Percentiles rank a stretch among this genome's conserved stretches.
These are phyloP conservation scores for Fusarium zealandicum DNA, from an alignment of 2,329 filamentous ascomycete genomes.

Conservation along the genomic window DNA sequence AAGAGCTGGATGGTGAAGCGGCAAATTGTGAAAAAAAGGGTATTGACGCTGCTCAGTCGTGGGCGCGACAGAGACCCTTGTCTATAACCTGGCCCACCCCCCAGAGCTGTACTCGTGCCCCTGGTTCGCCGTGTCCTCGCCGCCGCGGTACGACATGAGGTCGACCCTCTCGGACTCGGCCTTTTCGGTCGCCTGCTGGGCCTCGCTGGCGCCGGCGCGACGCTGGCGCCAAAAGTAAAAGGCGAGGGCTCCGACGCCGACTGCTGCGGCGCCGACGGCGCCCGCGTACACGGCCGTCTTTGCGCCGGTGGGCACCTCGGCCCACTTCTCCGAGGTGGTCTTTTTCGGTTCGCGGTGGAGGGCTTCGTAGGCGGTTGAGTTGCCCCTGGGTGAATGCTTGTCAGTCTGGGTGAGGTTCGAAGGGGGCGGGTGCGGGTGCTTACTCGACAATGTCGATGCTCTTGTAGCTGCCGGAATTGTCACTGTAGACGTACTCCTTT, in stretches of 20 bases:
- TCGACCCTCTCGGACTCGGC: conserved; percentile 59
- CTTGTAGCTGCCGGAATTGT: conserved; percentile 66
- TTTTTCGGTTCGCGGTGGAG: conserved; percentile 52
- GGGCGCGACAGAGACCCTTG: neutral
- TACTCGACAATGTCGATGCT: conserved; percentile 67
- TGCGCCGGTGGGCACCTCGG: conserved; percentile 55
- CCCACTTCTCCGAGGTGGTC: conserved; percentile 61
- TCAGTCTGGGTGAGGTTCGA: conserved; percentile 2
- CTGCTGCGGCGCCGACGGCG: conserved; percentile 52
- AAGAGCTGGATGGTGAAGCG: neutral
- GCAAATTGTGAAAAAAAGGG: neutral
- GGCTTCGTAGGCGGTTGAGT: conserved; percentile 61
- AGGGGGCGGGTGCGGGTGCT: conserved; percentile 40
- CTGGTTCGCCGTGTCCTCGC: conserved; percentile 37
- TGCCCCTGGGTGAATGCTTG: conserved; percentile 53
- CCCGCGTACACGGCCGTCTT: conserved; percentile 62
- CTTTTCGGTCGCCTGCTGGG: conserved; percentile 53
- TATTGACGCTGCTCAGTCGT: too few species aligned
- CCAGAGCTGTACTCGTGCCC: conserved; percentile 40
- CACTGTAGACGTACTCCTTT: conserved; percentile 70
- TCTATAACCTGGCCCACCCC: conserved; percentile 21
- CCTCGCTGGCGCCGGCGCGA: conserved; percentile 59
- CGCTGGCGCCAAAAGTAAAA: conserved; percentile 66
- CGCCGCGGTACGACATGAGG: conserved; percentile 56
- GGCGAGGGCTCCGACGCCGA: conserved; percentile 51